A percentile compares a stretch with the other conserved stretches of the same genome.
These are phyloP conservation scores for Tanozyma kutaoensis DNA, from an alignment of 805 yeast genomes.

Conservation along the genomic window DNA sequence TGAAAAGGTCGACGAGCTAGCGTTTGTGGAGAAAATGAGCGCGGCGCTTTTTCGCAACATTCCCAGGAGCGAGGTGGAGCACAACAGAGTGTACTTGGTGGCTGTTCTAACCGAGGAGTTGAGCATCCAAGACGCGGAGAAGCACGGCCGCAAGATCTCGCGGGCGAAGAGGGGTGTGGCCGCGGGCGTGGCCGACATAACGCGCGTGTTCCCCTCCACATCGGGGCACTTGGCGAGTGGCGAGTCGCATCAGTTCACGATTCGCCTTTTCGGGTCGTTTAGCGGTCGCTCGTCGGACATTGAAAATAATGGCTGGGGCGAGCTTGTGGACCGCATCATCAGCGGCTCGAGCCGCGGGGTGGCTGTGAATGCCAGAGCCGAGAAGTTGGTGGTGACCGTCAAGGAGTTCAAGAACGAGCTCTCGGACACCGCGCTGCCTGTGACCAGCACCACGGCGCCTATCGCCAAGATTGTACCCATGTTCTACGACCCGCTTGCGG, in stretches of 20 bases:
- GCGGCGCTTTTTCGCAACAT: constrained; percentile 73
- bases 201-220: constrained; percentile 59
- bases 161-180: constrained; percentile 67
- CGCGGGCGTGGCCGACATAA: constrained; percentile 78
- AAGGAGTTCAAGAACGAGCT: constrained; percentile 55
- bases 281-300: constrained; percentile 6
- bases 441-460: constrained; percentile 27
- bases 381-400: constrained; percentile 50
- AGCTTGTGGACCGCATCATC: constrained; percentile 63
- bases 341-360: constrained; percentile 64
- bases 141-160: constrained; percentile 16
- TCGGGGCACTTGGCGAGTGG: constrained; percentile 49
- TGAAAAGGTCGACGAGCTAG: constrained; percentile 39
- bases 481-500: constrained; percentile 49
- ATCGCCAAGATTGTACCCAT: constrained; percentile 54
- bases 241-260: constrained; percentile 55
- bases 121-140: constrained; percentile 13
- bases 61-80: constrained; percentile 51
- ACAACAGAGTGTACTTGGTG: constrained; percentile 59
- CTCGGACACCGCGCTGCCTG: constrained; percentile 2
- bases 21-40: constrained; percentile 50
- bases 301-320: constrained; percentile 78
- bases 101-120: constrained; percentile 63
- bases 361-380: constrained; percentile 74
- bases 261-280: constrained; percentile 56